A percentile compares a stretch with the other conserved stretches of the same genome.
Evolutionary conservation across 257 asterid genomes (phyloP).

Genomic region (Capsicum pubescens): DNA sequence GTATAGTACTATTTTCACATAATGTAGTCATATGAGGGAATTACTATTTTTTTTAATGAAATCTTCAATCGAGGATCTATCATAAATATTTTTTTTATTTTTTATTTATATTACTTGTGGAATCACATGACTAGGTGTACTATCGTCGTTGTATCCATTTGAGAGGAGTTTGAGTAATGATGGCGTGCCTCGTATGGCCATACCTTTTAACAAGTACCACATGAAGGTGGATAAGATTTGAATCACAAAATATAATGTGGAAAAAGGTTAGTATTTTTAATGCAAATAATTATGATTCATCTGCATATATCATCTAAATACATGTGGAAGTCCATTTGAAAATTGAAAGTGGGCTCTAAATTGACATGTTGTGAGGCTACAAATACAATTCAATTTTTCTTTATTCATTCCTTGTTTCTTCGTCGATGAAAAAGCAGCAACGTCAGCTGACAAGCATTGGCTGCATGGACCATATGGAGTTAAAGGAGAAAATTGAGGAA

Average conservation of each 20-base stretch:
- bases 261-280: background rate
- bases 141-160: too few species aligned
- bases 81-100: too few species aligned
- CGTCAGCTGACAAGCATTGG: background rate
- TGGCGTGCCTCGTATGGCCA: too few species aligned
- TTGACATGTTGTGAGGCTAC: background rate
- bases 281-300: background rate
- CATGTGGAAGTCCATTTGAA: background rate
- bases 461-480: background rate
- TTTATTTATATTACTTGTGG: too few species aligned
- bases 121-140: too few species aligned
- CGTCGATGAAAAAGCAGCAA: background rate
- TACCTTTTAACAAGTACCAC: too few species aligned
- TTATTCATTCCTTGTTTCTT: background rate
- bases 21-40: too few species aligned
- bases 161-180: too few species aligned
- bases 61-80: too few species aligned
- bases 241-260: background rate
- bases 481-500: too few species aligned
- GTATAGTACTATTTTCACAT: background rate
- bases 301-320: background rate
- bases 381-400: background rate
- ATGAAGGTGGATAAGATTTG: too few species aligned
- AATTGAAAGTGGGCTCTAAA: background rate
- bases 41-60: too few species aligned